Percentiles rank a stretch among this genome's conserved stretches.
Conservation (phyloP, 2,329 filamentous ascomycete genomes). For the Pseudopithomyces chartarum region DNA sequence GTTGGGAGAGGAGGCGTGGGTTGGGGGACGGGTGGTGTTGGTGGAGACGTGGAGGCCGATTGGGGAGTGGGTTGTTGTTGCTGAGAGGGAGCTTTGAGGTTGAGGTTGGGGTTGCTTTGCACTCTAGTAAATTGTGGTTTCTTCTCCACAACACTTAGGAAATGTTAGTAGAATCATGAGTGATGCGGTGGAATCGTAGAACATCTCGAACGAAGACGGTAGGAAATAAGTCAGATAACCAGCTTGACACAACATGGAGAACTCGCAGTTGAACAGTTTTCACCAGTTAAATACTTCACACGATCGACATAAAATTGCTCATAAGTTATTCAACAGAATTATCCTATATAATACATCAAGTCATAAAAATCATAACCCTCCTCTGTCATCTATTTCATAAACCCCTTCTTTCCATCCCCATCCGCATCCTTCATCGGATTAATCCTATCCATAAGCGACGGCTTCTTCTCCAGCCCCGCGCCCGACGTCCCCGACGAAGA, state of each 20-base stretch:
- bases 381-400: conserved; percentile 53
- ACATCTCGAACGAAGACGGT: too few relatives aligned
- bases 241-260: too few relatives aligned
- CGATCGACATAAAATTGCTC: too few relatives aligned
- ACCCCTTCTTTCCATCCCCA: conserved; percentile 61
- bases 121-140: too few relatives aligned
- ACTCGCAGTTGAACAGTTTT: too few relatives aligned
- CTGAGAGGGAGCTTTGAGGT: conserved; percentile 32
- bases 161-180: too few relatives aligned
- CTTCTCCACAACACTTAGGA: too few relatives aligned
- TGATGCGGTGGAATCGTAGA: too few relatives aligned
- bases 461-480: conserved; percentile 42
- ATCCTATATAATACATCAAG: background rate
- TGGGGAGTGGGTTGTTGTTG: conserved; percentile 44
- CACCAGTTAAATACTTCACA: too few relatives aligned
- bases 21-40: conserved; percentile 46
- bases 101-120: too few relatives aligned
- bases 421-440: conserved; percentile 61
- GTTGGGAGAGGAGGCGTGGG: conserved; percentile 34
- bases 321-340: background rate
- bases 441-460: conserved; percentile 57
- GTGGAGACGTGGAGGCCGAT: conserved; percentile 47
- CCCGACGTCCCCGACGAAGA: conserved; percentile 4
- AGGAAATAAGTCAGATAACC: too few relatives aligned
- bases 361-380: background rate